Evolutionary conservation across 2,329 filamentous ascomycete genomes (phyloP).

Genomic region (Pseudopyricularia cyperi): DNA sequence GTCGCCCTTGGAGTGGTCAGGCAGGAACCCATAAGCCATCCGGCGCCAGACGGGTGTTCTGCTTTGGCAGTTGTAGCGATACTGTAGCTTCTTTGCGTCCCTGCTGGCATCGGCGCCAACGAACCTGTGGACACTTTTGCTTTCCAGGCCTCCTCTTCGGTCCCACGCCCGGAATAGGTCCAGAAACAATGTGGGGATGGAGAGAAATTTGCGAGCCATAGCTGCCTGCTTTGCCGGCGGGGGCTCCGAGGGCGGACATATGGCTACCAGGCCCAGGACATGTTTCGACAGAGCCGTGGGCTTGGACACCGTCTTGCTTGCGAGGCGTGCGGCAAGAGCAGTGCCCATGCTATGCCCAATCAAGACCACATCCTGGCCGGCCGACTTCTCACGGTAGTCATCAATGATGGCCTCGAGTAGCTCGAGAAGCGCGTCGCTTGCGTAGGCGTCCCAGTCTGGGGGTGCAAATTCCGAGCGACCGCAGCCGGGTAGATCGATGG

Average conservation of each 20-base stretch:
- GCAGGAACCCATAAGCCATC: conserved; percentile 62
- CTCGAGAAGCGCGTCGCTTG: conserved; percentile 59
- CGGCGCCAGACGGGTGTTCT: conserved; percentile 70
- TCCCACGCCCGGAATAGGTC: conserved; percentile 69
- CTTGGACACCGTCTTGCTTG: conserved; percentile 34
- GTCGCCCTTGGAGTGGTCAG: conserved; percentile 39
- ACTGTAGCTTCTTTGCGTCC: conserved; percentile 54
- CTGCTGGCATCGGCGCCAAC: conserved; percentile 53
- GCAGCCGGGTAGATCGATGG: conserved; percentile 83
- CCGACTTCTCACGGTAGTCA: conserved; percentile 50
- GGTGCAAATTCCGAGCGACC: conserved; percentile 67
- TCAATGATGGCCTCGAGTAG: conserved; percentile 65
- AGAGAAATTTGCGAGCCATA: conserved; percentile 43
- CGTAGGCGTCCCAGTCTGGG: conserved; percentile 65
- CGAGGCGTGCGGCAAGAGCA: conserved; percentile 60
- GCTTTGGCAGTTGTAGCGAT: conserved; percentile 71
- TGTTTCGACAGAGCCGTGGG: conserved; percentile 35
- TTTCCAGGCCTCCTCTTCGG: conserved; percentile 62
- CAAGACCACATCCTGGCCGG: conserved; percentile 58
- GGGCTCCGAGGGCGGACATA: conserved; percentile 65
- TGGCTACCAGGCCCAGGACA: conserved; percentile 63
- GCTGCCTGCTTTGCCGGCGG: conserved; percentile 38
- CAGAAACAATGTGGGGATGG: conserved; percentile 60
- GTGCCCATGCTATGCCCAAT: conserved; percentile 89
- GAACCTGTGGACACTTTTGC: conserved; percentile 67